A percentile compares a stretch with the other conserved stretches of the same genome.
phyloP scores from a whole-genome alignment of 1,284 basidiomycete genomes.

The Tylopilus orsonianus region DNA sequence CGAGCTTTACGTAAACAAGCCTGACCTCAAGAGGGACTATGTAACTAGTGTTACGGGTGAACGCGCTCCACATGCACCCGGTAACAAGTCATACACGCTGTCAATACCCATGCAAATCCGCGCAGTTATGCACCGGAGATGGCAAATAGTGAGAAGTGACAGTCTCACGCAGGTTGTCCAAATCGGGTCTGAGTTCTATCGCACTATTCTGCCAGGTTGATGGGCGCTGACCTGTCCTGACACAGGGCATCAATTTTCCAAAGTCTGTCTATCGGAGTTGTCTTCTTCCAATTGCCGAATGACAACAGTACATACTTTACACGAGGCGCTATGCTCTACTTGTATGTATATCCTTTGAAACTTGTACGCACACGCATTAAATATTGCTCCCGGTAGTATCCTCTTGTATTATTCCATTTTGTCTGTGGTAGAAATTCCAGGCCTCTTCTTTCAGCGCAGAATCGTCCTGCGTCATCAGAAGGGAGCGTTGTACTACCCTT shows the following conservation, averaged over 20 bases:
- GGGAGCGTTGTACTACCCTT: slow-evolving; percentile 56
- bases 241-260: slow-evolving; percentile 57
- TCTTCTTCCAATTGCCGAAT: slow-evolving; percentile 68
- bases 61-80: slow-evolving; percentile 43
- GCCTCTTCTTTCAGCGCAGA: slow-evolving; percentile 52
- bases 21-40: slow-evolving; percentile 42
- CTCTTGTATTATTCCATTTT: too few species aligned
- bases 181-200: too few species aligned
- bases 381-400: too few species aligned
- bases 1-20: slow-evolving; percentile 37
- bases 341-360: slow-evolving; percentile 47
- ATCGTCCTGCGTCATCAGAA: slow-evolving; percentile 56
- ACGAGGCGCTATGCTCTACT: slow-evolving; percentile 76
- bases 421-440: slow-evolving; percentile 44
- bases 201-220: too few species aligned
- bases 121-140: slow-evolving; percentile 63
- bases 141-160: too few species aligned
- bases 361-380: too few species aligned
- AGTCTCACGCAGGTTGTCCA: too few species aligned
- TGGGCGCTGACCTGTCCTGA: too few species aligned
- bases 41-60: slow-evolving; percentile 51
- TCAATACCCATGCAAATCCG: slow-evolving; percentile 60
- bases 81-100: slow-evolving; percentile 47
- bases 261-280: slow-evolving; percentile 73
- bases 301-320: slow-evolving; percentile 73